A percentile compares a stretch with the other conserved stretches of the same genome.
Evolutionary conservation across 2,329 filamentous ascomycete genomes (phyloP).

Genomic region (Apiospora malaysiana): DNA sequence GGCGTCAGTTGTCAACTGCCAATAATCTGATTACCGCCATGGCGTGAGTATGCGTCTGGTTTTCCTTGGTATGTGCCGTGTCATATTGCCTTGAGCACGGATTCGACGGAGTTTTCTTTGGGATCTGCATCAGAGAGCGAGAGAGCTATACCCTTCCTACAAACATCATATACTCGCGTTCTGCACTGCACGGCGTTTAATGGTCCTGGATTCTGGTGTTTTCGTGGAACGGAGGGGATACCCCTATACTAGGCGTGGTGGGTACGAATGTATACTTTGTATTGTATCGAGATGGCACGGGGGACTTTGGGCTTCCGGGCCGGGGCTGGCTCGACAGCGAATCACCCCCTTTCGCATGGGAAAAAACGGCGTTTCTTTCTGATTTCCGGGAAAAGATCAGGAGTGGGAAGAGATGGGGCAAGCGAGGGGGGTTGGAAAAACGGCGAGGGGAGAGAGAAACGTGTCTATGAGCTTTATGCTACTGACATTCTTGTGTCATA

Average conservation of each 20-base stretch:
- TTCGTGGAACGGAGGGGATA: slow-evolving; percentile 18
- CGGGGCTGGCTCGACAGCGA: slow-evolving; percentile 1
- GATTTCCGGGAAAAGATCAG: slow-evolving; percentile 8
- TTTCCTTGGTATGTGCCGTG: slow-evolving; percentile 10
- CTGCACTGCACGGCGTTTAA: slow-evolving; percentile 21
- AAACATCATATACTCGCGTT: slow-evolving; percentile 17
- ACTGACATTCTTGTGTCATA: neutral
- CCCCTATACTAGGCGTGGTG: slow-evolving; percentile 11
- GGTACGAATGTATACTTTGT: slow-evolving; percentile 19
- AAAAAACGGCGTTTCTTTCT: slow-evolving; percentile 17
- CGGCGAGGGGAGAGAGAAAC: neutral
- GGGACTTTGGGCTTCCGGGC: neutral
- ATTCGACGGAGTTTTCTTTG: slow-evolving; percentile 19
- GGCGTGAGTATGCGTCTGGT: neutral
- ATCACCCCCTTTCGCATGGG: slow-evolving; percentile 15
- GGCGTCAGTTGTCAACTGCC: neutral
- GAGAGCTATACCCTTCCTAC: slow-evolving; percentile 23
- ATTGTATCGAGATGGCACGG: slow-evolving; percentile 16
- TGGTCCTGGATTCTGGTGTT: slow-evolving; percentile 18
- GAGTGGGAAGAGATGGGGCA: neutral
- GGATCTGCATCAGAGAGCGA: slow-evolving; percentile 18
- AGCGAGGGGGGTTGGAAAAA: neutral
- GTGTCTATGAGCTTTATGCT: neutral
- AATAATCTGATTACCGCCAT: neutral
- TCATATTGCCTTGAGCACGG: slow-evolving; percentile 10